These are phyloP conservation scores for Lojkania enalia DNA, from an alignment of 2,329 filamentous ascomycete genomes.

Conservation along the genomic window DNA sequence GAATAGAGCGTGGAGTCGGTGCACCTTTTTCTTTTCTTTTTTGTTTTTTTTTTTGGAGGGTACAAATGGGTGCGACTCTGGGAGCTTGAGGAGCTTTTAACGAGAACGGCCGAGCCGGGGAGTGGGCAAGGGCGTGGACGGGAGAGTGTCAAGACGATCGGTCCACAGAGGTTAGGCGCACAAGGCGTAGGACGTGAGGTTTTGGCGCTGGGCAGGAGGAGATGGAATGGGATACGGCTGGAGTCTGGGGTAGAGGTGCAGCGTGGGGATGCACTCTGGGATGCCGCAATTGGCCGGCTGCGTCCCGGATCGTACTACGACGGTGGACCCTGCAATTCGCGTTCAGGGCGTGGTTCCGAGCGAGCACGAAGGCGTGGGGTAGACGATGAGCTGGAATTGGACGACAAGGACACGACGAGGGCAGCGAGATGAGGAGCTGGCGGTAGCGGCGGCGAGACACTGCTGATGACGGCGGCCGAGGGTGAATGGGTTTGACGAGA, in stretches of 20 bases:
- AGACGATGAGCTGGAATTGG: slow-evolving; percentile 16
- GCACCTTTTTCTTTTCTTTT: too few relatives aligned
- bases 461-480: slow-evolving; percentile 20
- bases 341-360: slow-evolving; percentile 28
- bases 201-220: slow-evolving; percentile 17
- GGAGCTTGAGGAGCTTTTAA: slow-evolving; percentile 18
- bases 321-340: slow-evolving; percentile 26
- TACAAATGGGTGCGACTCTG: slow-evolving; percentile 9
- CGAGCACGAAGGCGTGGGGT: slow-evolving; percentile 32
- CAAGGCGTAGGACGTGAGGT: slow-evolving; percentile 20
- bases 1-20: slow-evolving; percentile 8
- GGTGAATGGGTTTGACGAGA: slow-evolving; percentile 4
- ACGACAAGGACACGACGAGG: slow-evolving; percentile 18
- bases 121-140: slow-evolving; percentile 16
- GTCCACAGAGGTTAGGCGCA: slow-evolving; percentile 14
- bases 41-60: not conserved
- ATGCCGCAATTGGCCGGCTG: slow-evolving; percentile 33
- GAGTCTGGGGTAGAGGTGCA: slow-evolving; percentile 36
- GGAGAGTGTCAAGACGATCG: slow-evolving; percentile 23
- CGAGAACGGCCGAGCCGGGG: slow-evolving; percentile 5
- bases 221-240: slow-evolving; percentile 11
- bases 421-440: slow-evolving; percentile 10
- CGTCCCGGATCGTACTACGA: slow-evolving; percentile 22
- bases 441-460: slow-evolving; percentile 20
- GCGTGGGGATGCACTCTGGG: slow-evolving; percentile 30